Evolutionary conservation across 2,329 filamentous ascomycete species (phyloP).

Genomic region (Fusarium albosuccineum): DNA sequence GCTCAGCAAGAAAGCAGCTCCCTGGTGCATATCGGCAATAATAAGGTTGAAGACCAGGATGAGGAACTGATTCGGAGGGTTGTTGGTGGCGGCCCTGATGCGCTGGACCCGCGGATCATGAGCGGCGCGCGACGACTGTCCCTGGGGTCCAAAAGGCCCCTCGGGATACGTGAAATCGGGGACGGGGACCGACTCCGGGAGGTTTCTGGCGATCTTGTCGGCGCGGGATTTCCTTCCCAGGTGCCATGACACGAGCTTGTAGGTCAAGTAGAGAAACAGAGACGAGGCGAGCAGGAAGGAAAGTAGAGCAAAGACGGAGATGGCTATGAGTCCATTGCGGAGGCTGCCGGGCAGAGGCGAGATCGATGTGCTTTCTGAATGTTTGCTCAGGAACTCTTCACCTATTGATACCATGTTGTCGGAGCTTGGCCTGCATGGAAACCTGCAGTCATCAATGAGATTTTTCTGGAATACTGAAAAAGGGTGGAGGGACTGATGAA

Average conservation of each 20-base stretch:
- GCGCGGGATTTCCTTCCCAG: constrained; percentile 23
- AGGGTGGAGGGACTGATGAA: neutral
- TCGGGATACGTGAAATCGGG: constrained; percentile 49
- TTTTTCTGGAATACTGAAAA: no score
- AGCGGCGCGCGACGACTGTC: constrained; percentile 18
- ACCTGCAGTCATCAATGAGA: neutral
- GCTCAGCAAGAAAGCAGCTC: constrained; percentile 72
- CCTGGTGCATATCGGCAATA: constrained; percentile 75
- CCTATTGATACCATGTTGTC: constrained; percentile 21
- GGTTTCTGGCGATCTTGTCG: constrained; percentile 27
- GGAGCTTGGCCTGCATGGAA: constrained; percentile 6
- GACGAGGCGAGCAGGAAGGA: constrained; percentile 46
- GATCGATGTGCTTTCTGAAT: constrained; percentile 36
- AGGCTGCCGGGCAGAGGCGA: constrained; percentile 37
- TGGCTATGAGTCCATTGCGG: constrained; percentile 45
- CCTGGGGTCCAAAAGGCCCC: constrained; percentile 16
- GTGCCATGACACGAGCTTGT: constrained; percentile 47
- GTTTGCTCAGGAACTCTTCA: constrained; percentile 25
- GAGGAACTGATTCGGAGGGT: constrained; percentile 72
- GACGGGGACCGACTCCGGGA: constrained; percentile 30
- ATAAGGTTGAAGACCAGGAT: constrained; percentile 78
- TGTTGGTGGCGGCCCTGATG: constrained; percentile 15
- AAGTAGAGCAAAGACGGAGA: constrained; percentile 47
- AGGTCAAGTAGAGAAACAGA: constrained; percentile 48
- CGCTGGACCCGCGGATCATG: constrained; percentile 19